Conservation (phyloP, 176 grass and related monocot species). For the Saccharum officinarum region DNA sequence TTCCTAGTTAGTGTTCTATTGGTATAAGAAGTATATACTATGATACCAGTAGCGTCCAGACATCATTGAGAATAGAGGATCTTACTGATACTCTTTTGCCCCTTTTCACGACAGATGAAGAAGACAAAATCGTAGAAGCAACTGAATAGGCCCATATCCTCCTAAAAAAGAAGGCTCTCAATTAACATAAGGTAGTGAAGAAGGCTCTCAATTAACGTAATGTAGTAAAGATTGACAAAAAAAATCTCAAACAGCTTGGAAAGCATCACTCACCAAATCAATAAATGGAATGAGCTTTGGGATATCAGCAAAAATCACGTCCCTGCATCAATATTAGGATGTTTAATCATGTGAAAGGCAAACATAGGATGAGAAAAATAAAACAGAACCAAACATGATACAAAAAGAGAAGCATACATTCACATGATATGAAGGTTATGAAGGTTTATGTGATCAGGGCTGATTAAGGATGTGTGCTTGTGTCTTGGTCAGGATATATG, state of each 20-base stretch:
- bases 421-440: constrained; percentile 22
- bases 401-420: not conserved
- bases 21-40: constrained; percentile 13
- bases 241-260: constrained; percentile 26
- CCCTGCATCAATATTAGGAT: constrained; percentile 53
- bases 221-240: constrained; percentile 20
- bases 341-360: constrained; percentile 32
- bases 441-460: not conserved
- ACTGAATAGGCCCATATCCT: constrained; percentile 64
- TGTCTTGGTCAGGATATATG: not conserved
- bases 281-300: constrained; percentile 71
- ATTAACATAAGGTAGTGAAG: constrained; percentile 28
- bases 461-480: not conserved
- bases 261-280: constrained; percentile 59
- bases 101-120: constrained; percentile 90
- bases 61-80: constrained; percentile 16
- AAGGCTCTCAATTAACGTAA: constrained; percentile 30
- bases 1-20: constrained; percentile 39
- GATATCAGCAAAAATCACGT: constrained; percentile 63
- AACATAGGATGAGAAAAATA: not conserved
- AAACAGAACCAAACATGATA: not conserved
- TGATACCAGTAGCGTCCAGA: not conserved
- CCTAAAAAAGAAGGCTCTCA: constrained; percentile 50
- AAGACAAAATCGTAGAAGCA: constrained; percentile 95
- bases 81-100: constrained; percentile 96